Base-by-base conservation (phyloP, 1,284 basidiomycete genomes). In the Ceratobasidium sp. region DNA sequence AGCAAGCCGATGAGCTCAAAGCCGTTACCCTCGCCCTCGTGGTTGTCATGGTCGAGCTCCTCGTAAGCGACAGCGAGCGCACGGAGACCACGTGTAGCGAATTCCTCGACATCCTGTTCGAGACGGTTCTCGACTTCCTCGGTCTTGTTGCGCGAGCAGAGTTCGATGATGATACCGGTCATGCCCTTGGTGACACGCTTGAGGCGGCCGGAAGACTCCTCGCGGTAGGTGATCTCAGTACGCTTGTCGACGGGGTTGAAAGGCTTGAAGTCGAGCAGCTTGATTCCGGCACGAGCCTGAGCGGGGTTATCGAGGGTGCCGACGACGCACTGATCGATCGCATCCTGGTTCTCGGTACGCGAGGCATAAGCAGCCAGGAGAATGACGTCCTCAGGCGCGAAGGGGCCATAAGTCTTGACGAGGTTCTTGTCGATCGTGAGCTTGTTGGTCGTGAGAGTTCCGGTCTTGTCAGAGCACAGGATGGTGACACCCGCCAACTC, bases 191-290 rank as follows among this genome's bases (percentile, higher is more conserved):
- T 98, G 79, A 96, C 96, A 80, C 96, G 94, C 89, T 97, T 98
- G 79, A 98, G 89, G 84, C 93, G 94, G 84, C 96, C 96, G 38
- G 93, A 89, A 26, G 94, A 88, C 82, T 96, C 91, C 83, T 98
- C 96, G 75, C 90, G 91, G 87, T 98, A 98, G 72, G 97, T 98
- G 81, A 98, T 96, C 85, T 98, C 96, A 75, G 96, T 98, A 81
- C 96, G 95, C 89, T 98, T 98, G 88, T 97, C 95, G 78, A 97
- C 95, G 73, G 97, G 96, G 88, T 98, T 97, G 89, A 98, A 98
- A 23, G 97, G 96, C 87, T 97, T 98, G 89, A 99, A 99, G 84
- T 98, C 95, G 80, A 98, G 87, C 73, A 98, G 89, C 82, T 94
- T 95, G 85, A 98, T 98, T 67, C 96, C 96, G 73, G 87, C 88